Conservation (phyloP, 768 basidiomycete species). For the Sarcomyxa edulis region DNA sequence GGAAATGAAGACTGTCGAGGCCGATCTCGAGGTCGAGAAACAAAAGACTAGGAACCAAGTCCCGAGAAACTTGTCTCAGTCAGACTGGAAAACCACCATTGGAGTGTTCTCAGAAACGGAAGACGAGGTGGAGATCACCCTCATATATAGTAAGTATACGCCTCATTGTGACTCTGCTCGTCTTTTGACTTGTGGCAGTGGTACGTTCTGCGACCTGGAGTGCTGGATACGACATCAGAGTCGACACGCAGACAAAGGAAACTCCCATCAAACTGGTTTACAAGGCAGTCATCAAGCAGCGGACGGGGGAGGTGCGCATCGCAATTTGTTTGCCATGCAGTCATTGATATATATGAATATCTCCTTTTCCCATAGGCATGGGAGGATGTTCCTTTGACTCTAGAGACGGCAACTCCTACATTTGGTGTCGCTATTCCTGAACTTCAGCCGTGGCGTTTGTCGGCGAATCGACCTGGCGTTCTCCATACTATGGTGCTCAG, state of each 20-base stretch:
- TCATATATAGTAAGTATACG: constrained; percentile 24
- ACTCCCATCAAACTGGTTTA: constrained; percentile 27
- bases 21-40: constrained; percentile 16
- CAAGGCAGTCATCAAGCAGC: constrained; percentile 33
- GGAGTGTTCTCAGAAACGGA: constrained; percentile 19
- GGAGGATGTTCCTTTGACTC: constrained; percentile 29
- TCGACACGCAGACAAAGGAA: constrained; percentile 28
- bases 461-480: constrained; percentile 5
- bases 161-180: background rate
- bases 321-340: background rate
- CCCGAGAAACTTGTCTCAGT: constrained; percentile 9
- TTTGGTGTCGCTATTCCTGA: constrained; percentile 27
- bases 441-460: constrained; percentile 26
- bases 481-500: background rate
- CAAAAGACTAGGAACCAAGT: constrained; percentile 6
- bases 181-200: background rate
- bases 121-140: constrained; percentile 22
- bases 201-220: constrained; percentile 24
- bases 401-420: constrained; percentile 34
- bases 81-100: constrained; percentile 15
- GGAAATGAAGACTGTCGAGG: constrained; percentile 11
- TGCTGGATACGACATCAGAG: constrained; percentile 33
- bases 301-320: constrained; percentile 30
- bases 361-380: constrained; percentile 24
- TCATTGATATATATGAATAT: background rate